phyloP scores from a whole-genome alignment of 2,329 filamentous ascomycete genomes.

The Aspergillus novoparasiticus region DNA sequence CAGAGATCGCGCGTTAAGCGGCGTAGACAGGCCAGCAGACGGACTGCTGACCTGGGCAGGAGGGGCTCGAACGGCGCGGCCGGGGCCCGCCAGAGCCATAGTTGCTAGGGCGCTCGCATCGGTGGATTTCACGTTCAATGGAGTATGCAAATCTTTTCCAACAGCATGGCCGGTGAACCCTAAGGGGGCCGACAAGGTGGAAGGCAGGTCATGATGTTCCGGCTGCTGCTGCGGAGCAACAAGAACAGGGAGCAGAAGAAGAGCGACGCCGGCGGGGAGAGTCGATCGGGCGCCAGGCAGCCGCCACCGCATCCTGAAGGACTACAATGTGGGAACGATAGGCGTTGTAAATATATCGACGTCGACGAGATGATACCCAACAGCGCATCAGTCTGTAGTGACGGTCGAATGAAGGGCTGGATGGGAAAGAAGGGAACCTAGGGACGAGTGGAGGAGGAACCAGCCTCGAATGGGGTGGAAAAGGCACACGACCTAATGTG shows the following conservation, averaged over 20 bases:
- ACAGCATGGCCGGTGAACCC: constrained; percentile 24
- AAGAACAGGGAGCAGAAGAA: constrained; percentile 62
- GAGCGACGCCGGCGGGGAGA: constrained; percentile 59
- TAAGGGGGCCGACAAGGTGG: constrained; percentile 32
- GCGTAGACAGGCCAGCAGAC: constrained; percentile 72
- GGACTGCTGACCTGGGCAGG: constrained; percentile 69
- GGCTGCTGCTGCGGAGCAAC: constrained; percentile 67
- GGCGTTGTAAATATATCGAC: constrained; percentile 2
- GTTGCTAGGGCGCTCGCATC: constrained; percentile 96
- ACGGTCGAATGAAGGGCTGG: background rate
- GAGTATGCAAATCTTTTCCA: constrained; percentile 24
- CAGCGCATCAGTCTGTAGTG: constrained; percentile 12
- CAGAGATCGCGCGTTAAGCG: constrained; percentile 92
- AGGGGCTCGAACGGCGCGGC: constrained; percentile 90
- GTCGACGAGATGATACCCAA: constrained; percentile 4
- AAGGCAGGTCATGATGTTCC: constrained; percentile 32
- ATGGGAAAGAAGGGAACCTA: background rate
- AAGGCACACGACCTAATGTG: background rate
- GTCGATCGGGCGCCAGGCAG: constrained; percentile 60
- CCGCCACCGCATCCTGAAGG: constrained; percentile 64
- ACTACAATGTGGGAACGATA: constrained; percentile 35
- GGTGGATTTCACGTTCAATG: constrained; percentile 44
- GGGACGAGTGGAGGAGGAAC: background rate
- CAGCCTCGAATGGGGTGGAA: background rate
- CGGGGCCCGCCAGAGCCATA: constrained; percentile 83